Evolutionary conservation across 2,329 filamentous ascomycete genomes (phyloP).

Genomic region (Ceratocystis cubensis): DNA sequence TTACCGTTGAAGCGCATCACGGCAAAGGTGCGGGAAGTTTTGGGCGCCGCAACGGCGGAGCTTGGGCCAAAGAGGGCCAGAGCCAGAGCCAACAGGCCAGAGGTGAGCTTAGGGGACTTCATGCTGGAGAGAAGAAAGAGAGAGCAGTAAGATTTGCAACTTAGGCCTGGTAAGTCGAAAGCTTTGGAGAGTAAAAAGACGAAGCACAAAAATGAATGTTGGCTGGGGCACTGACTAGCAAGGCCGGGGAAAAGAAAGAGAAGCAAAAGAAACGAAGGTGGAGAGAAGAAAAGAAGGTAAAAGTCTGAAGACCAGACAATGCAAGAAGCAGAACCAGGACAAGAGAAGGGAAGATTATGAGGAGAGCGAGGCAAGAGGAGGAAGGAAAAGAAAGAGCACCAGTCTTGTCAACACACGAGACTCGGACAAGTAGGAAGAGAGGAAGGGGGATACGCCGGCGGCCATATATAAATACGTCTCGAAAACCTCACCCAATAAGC

Average conservation of each 20-base stretch:
- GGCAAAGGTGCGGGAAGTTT: slow-evolving; percentile 44
- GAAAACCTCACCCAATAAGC: too few relatives aligned
- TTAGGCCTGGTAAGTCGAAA: slow-evolving; percentile 29
- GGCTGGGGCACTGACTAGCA: neutral
- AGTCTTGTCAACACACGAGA: neutral
- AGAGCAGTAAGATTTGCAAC: neutral
- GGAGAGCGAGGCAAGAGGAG: too few relatives aligned
- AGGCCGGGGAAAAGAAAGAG: neutral
- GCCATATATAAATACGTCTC: neutral
- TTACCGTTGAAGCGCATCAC: slow-evolving; percentile 60
- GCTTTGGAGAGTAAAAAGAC: slow-evolving; percentile 12
- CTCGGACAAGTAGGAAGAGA: neutral
- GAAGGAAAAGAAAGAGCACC: too few relatives aligned
- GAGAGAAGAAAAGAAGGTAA: neutral
- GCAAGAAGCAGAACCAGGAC: neutral
- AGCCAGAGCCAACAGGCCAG: slow-evolving; percentile 21
- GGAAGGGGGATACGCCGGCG: neutral
- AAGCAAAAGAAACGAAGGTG: neutral
- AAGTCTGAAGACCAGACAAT: neutral
- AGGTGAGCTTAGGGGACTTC: slow-evolving; percentile 27
- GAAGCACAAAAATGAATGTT: slow-evolving; percentile 14
- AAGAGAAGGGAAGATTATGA: neutral
- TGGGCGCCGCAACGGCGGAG: slow-evolving; percentile 22
- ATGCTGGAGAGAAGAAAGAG: slow-evolving; percentile 24
- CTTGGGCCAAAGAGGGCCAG: slow-evolving; percentile 11